These are phyloP conservation scores for Tulasnella sp. DNA, from an alignment of 768 basidiomycete genomes.

Conservation along the genomic window DNA sequence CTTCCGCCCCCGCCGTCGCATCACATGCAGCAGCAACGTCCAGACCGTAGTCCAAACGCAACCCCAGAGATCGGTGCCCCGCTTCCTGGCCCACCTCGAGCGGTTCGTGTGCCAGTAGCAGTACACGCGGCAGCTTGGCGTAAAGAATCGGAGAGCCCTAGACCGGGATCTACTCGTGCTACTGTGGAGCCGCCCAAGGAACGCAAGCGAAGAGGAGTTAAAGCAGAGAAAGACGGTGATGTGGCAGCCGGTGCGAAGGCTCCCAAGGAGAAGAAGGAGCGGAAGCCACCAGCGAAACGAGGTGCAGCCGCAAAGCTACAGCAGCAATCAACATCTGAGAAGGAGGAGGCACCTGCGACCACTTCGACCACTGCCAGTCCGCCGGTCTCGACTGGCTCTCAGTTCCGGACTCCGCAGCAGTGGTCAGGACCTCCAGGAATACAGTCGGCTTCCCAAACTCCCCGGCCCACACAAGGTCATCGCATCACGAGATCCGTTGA, in stretches of 20 bases:
- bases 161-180: conserved; percentile 7
- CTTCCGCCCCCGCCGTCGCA: not conserved
- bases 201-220: conserved; percentile 15
- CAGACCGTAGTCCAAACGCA: conserved; percentile 2
- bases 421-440: conserved; percentile 35
- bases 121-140: conserved; percentile 8
- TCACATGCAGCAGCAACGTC: conserved; percentile 11
- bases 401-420: conserved; percentile 41
- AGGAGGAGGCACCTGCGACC: not conserved
- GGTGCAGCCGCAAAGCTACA: conserved; percentile 17
- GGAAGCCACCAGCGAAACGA: conserved; percentile 19
- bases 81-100: conserved; percentile 2
- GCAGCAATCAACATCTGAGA: conserved; percentile 28
- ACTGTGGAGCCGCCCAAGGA: conserved; percentile 19
- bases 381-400: no score
- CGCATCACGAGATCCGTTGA: conserved; percentile 61
- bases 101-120: conserved; percentile 7
- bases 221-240: conserved; percentile 19
- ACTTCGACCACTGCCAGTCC: not conserved
- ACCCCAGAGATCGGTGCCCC: conserved; percentile 8
- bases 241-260: conserved; percentile 13
- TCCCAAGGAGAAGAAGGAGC: conserved; percentile 21
- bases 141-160: conserved; percentile 16
- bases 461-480: conserved; percentile 40
- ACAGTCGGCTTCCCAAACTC: no score